These are phyloP conservation scores for Parathielavia hyrcaniae DNA, from an alignment of 495 filamentous ascomycete genomes.

Conservation along the genomic window DNA sequence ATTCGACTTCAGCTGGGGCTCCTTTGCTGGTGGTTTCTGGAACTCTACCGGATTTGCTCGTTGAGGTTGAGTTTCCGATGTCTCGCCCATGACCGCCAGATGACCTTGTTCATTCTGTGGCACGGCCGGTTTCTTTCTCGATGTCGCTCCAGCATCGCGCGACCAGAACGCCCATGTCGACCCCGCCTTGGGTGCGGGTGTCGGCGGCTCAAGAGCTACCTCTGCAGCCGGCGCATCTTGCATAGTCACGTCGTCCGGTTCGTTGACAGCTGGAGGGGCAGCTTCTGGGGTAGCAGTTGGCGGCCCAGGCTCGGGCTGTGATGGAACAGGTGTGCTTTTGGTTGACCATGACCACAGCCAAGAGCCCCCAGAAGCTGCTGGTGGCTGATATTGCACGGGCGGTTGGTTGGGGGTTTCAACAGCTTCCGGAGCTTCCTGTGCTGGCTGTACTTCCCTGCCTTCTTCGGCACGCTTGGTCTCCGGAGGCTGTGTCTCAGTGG, in stretches of 20 bases:
- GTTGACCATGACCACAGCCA: constrained; percentile 50
- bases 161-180: constrained; percentile 88
- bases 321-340: not conserved
- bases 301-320: constrained; percentile 7
- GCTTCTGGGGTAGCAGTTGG: constrained; percentile 21
- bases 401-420: constrained; percentile 22
- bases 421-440: constrained; percentile 22
- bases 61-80: constrained; percentile 57
- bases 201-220: constrained; percentile 22
- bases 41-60: constrained; percentile 51
- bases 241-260: constrained; percentile 35
- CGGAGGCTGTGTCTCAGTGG: constrained; percentile 3
- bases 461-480: constrained; percentile 15
- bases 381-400: constrained; percentile 10
- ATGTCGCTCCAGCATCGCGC: constrained; percentile 48
- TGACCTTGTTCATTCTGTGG: constrained; percentile 51
- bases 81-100: constrained; percentile 60
- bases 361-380: constrained; percentile 32
- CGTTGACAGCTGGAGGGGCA: constrained; percentile 24
- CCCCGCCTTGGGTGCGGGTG: constrained; percentile 41
- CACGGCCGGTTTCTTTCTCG: constrained; percentile 28
- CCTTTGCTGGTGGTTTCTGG: constrained; percentile 39
- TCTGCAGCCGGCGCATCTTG: constrained; percentile 33
- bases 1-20: constrained; percentile 27
- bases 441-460: constrained; percentile 17